Base-by-base conservation (phyloP, 129 eudicot species). In the Tagetes erecta region DNA sequence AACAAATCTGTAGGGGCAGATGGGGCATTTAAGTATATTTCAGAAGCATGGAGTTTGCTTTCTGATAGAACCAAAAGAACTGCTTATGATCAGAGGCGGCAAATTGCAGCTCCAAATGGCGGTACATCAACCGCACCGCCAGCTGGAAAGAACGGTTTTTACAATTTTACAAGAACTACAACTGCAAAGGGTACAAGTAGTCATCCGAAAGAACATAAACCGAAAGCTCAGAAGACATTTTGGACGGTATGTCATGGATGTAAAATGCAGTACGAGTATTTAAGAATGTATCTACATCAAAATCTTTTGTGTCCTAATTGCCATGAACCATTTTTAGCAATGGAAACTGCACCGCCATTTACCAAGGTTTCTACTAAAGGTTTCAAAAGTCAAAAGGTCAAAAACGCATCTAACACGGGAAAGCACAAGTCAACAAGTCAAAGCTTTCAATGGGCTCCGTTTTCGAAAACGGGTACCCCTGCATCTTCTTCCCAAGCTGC, bases 211-310 rank as follows among this genome's bases (percentile, higher is more conserved):
- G 78, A 76, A 45, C 66, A 55, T 36, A 79, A 79, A 58, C 84
- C 46, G 8, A 72, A 76, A 66, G 81, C 78, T 11, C 73, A 9
- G 30, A 63, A 62, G 56, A 89, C 96, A 5, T 92, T 92, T 55
- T 92, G 98, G 98, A 92, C 98, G 35, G 92, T 86, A 0, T 92
- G 98, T 59, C 86, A 89, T 73, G 83, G 84, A 58, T 92, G 98
- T 79, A 89, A 82, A 77, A 87, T 89, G 92, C 98, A 92, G 56
- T 92, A 89, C 35, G 98, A 92, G 75, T 92, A 92, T 83, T 79
- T 86, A 65, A 83, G 92, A 71, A 83, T 84, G 85, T 89, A 89
- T 84, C 76, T 87, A 14, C 89, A 89, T 73, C 90, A 84, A 70
- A 80, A 92, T 83, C 91, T 92, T 36, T 79, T 89, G 57, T 92